Evolutionary conservation across 768 basidiomycete genomes (phyloP).

Genomic region (Chalciporus pseudorubinellus): DNA sequence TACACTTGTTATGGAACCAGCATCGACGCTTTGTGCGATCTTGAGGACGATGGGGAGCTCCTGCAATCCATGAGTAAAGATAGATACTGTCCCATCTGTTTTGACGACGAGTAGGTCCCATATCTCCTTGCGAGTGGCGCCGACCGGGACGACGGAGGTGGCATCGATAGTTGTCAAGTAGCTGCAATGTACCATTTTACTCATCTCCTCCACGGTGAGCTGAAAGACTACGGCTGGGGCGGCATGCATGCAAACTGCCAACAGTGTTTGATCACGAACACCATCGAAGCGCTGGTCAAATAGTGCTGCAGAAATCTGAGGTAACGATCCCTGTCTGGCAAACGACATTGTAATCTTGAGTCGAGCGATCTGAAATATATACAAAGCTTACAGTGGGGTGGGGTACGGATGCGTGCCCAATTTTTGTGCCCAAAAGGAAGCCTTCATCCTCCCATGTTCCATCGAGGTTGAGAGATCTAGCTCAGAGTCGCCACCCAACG

Average conservation of each 20-base stretch:
- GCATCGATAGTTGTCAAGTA: slow-evolving; percentile 42
- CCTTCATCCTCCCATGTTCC: slow-evolving; percentile 65
- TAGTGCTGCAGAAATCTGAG: slow-evolving; percentile 48
- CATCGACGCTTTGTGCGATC: slow-evolving; percentile 10
- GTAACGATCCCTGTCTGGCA: slow-evolving; percentile 14
- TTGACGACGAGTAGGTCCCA: slow-evolving; percentile 70
- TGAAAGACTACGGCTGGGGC: slow-evolving; percentile 47
- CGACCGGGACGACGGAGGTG: slow-evolving; percentile 54
- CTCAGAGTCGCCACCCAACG: slow-evolving; percentile 50
- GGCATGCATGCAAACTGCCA: slow-evolving; percentile 55
- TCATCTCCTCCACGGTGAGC: slow-evolving; percentile 40
- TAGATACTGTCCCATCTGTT: slow-evolving; percentile 48
- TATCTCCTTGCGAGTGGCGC: slow-evolving; percentile 59
- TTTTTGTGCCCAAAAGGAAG: slow-evolving; percentile 71
- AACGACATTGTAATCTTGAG: slow-evolving; percentile 4
- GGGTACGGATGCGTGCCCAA: slow-evolving; percentile 50
- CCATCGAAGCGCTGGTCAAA: slow-evolving; percentile 70
- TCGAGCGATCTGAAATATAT: background rate
- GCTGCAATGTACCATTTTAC: slow-evolving; percentile 41
- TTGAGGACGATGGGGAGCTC: slow-evolving; percentile 39
- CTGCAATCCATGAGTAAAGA: slow-evolving; percentile 63
- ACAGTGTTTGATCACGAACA: slow-evolving; percentile 45
- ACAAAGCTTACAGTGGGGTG: slow-evolving; percentile 47
- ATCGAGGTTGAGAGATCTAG: slow-evolving; percentile 41
- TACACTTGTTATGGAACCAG: slow-evolving; percentile 31